Evolutionary conservation across 2,329 filamentous ascomycete genomes (phyloP), one percentile per base, ranked within the genome.

Genomic region (Colletotrichum somersetense): DNA sequence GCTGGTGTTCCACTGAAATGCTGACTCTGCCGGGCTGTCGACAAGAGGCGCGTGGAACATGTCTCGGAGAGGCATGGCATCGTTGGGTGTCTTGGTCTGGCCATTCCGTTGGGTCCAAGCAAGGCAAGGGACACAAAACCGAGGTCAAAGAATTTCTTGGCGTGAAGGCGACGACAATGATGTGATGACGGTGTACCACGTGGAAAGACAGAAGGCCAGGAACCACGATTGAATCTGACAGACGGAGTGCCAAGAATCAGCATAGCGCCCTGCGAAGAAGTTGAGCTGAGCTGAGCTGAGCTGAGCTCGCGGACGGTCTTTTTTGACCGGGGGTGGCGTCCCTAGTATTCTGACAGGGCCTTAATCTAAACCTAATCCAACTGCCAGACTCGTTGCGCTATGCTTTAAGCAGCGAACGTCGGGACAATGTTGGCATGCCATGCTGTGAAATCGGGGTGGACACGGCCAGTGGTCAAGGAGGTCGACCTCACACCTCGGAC

Each of bases 1-100:
- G 44, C 84, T 97, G 80, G 92, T 97, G 0, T 97, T 97, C 86
- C 78, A 84, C 38, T 67, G 48, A 72, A 4, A 52, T 2, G 5
- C n/a, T 2, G 30, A 35, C 16, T 18, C 23, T 16, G 38, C 20
- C 14, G n/a, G 8, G n/a, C 23, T 12, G 20, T 30, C 30, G 30
- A 53, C 33, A 42, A 23, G 18, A 30, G 1, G 53, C 26, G n/a
- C 16, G 38, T 40, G 30, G 23, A 57, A 33, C 26, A 20, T 52
- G 59, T 40, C 44, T 62, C 35, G 59, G 30, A 8, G 1, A 11
- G n/a, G 61, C 30, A 33, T 38, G 20, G 61, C 20, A 40, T 30
- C 30, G 30, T 30, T 38, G 23, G 23, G 35, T 53, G 55, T 66
- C 67, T 66, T 30, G 40, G 16, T 8, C 16, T 52, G 46, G 10